phyloP scores from a whole-genome alignment of 331 rosid species.

The Malus hybrid region DNA sequence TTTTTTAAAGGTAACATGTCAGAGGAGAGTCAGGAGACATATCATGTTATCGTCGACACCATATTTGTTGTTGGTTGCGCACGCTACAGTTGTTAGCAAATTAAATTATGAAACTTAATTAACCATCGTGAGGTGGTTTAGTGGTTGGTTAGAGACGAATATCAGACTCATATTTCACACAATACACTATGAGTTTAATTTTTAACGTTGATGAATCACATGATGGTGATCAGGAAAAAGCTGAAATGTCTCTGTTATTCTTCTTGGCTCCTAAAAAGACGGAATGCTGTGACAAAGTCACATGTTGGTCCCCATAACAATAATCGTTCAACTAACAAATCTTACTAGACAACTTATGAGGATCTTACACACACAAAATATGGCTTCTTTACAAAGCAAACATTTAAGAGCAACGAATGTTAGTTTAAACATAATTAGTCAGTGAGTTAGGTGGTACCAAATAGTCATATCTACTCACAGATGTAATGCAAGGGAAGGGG shows the following conservation, averaged over 20 bases:
- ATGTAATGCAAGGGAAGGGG: too few species aligned
- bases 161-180: too few species aligned
- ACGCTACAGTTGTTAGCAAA: not conserved
- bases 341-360: not conserved
- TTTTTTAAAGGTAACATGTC: not conserved
- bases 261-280: too few species aligned
- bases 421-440: not conserved
- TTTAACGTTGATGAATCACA: accelerated
- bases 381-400: not conserved
- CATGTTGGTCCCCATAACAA: not conserved
- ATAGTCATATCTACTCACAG: not conserved
- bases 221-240: accelerated
- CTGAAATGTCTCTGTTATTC: too few species aligned
- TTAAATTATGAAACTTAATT: not conserved
- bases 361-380: not conserved
- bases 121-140: too few species aligned
- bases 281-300: accelerated
- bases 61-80: not conserved
- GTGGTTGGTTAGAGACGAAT: too few species aligned
- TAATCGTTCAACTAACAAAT: slow-evolving; percentile 10
- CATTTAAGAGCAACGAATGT: not conserved
- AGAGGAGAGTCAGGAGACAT: not conserved
- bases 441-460: not conserved
- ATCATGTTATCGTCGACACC: not conserved
- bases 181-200: too few species aligned